phyloP scores from a whole-genome alignment of 208 protist genomes.

The Leishmania lainsoni region DNA sequence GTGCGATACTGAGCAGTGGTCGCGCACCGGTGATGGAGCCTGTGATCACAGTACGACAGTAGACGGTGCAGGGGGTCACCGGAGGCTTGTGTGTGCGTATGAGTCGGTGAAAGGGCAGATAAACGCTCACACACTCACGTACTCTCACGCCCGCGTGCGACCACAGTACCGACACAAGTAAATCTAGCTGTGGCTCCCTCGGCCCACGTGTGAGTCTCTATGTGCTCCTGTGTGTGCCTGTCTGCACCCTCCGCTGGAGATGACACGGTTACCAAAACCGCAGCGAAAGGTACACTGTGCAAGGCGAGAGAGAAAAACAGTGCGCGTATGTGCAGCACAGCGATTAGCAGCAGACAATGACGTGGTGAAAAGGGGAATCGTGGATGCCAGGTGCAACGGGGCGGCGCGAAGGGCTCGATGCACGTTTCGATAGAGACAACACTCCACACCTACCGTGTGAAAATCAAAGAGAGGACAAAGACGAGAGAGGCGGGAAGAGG shows the following conservation, averaged over 20 bases:
- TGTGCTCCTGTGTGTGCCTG: not conserved
- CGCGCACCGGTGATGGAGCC: not conserved
- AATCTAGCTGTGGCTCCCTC: not conserved
- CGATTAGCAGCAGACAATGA: not conserved
- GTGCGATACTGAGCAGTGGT: not conserved
- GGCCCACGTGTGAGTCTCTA: not conserved
- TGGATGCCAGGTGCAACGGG: not conserved
- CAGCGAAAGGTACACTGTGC: not conserved
- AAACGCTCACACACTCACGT: not conserved
- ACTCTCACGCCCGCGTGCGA: not conserved
- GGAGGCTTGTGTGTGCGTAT: not conserved
- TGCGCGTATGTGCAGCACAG: not conserved
- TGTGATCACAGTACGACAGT: not conserved
- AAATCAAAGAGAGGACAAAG: not conserved
- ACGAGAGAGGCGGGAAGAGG: not conserved
- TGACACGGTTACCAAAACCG: not conserved
- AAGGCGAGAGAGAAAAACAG: not conserved
- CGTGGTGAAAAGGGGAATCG: not conserved
- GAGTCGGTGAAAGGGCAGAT: not conserved
- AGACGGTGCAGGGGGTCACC: no score
- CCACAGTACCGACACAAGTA: not conserved
- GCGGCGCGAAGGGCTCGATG: not conserved
- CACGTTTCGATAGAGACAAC: not conserved
- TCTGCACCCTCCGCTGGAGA: not conserved
- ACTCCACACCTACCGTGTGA: not conserved